A percentile compares a stretch with the other conserved stretches of the same genome.
These are phyloP conservation scores for Hortaea sp. DNA, from an alignment of 2,329 filamentous ascomycete genomes.

Conservation along the genomic window DNA sequence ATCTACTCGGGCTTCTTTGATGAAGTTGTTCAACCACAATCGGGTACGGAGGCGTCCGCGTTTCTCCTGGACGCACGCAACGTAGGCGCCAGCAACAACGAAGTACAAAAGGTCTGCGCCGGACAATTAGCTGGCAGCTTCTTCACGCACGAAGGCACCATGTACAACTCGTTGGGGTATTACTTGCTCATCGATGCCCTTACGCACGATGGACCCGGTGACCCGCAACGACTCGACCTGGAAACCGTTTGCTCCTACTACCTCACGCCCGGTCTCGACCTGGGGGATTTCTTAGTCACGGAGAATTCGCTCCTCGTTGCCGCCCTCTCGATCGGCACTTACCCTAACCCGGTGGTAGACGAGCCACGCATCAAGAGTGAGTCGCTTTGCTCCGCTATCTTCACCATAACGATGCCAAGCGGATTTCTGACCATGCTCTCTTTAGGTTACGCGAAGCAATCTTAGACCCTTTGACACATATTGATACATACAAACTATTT, in stretches of 20 bases:
- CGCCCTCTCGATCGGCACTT: slow-evolving; percentile 25
- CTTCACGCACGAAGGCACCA: slow-evolving; percentile 42
- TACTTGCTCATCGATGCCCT: slow-evolving; percentile 40
- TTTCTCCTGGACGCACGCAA: slow-evolving; percentile 32
- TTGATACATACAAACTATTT: too few relatives aligned
- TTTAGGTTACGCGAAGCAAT: too few relatives aligned
- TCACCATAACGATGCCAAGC: too few relatives aligned
- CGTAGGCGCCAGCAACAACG: slow-evolving; percentile 40
- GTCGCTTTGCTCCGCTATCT: background rate
- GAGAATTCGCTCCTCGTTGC: slow-evolving; percentile 34
- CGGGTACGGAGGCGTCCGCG: slow-evolving; percentile 37
- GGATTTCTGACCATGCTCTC: too few relatives aligned
- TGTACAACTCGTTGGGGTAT: slow-evolving; percentile 41
- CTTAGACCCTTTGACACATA: too few relatives aligned
- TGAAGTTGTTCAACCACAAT: slow-evolving; percentile 44
- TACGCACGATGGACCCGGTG: slow-evolving; percentile 36
- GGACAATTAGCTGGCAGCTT: slow-evolving; percentile 33
- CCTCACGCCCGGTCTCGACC: slow-evolving; percentile 30
- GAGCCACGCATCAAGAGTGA: slow-evolving; percentile 31
- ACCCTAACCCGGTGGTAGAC: slow-evolving; percentile 22
- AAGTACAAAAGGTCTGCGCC: slow-evolving; percentile 37
- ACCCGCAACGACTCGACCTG: slow-evolving; percentile 30
- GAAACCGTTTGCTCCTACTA: slow-evolving; percentile 29
- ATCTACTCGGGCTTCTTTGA: slow-evolving; percentile 41
- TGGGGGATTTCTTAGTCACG: slow-evolving; percentile 38